A percentile compares a stretch with the other conserved stretches of the same genome.
Evolutionary conservation across 176 grass and related monocot genomes (phyloP).

Genomic region (Pharus latifolius): DNA sequence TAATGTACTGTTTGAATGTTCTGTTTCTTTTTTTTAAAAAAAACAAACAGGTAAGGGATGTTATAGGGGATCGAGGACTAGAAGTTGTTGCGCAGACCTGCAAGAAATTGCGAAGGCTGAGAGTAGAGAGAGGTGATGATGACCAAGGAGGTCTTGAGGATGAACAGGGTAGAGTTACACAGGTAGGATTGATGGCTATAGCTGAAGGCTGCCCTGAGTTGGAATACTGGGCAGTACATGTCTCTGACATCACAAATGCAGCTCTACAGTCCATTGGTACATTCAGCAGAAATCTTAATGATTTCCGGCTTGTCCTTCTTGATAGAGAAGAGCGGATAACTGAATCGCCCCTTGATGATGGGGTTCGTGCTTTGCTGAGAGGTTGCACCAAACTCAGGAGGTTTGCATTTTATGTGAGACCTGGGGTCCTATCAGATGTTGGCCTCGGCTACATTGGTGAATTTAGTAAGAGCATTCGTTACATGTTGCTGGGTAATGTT

Average conservation of each 20-base stretch:
- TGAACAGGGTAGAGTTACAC: conserved; percentile 70
- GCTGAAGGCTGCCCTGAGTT: conserved; percentile 68
- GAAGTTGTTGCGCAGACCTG: conserved; percentile 82
- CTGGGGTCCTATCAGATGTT: conserved; percentile 68
- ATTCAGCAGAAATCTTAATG: conserved; percentile 65
- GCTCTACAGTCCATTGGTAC: conserved; percentile 73
- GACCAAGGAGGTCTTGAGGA: conserved; percentile 79
- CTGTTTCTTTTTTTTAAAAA: not conserved
- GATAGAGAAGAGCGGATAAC: conserved; percentile 67
- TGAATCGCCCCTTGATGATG: conserved; percentile 73
- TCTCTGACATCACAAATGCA: conserved; percentile 93
- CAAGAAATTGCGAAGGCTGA: conserved; percentile 81
- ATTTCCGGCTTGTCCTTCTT: conserved; percentile 94
- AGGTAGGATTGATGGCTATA: conserved; percentile 60
- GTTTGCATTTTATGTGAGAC: conserved; percentile 93
- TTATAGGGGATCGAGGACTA: conserved; percentile 82
- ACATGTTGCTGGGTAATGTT: conserved; percentile 88
- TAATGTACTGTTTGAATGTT: not conserved
- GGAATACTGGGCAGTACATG: conserved; percentile 74
- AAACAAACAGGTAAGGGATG: conserved; percentile 69
- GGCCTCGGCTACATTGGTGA: conserved; percentile 84
- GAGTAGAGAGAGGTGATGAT: conserved; percentile 90
- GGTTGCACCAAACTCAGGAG: conserved; percentile 82
- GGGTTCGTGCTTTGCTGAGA: conserved; percentile 65
- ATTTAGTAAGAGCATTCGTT: conserved; percentile 47